Conservation (phyloP, 345 rosid species). For the Bruguiera parviflora region DNA sequence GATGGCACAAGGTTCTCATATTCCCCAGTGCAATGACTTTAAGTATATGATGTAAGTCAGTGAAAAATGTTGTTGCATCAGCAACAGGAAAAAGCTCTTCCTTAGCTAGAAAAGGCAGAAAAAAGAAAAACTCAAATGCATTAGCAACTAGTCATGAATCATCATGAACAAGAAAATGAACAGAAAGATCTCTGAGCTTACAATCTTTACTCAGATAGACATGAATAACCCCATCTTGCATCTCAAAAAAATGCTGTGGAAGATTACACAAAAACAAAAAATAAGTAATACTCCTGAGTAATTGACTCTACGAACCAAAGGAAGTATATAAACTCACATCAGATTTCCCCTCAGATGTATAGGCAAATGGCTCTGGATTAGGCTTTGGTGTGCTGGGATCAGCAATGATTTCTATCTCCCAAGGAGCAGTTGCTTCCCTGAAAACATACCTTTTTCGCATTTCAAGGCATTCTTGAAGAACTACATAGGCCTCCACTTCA, state of each 20-base stretch:
- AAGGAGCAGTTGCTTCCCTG: constrained; percentile 84
- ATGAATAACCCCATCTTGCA: constrained; percentile 94
- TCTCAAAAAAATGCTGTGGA: constrained; percentile 84
- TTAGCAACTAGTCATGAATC: background rate
- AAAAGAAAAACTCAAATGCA: constrained; percentile 2
- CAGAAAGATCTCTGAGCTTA: constrained; percentile 32
- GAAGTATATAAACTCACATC: constrained; percentile 45
- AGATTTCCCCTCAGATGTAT: constrained; percentile 69
- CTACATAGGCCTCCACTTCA: constrained; percentile 71
- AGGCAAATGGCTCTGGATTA: constrained; percentile 80
- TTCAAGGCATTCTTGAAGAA: constrained; percentile 94
- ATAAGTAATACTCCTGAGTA: background rate
- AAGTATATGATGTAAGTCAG: constrained; percentile 82
- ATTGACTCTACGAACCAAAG: background rate
- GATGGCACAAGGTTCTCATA: constrained; percentile 89
- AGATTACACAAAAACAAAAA: constrained; percentile 8
- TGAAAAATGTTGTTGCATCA: constrained; percentile 88
- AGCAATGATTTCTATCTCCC: constrained; percentile 91
- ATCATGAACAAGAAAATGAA: constrained; percentile 15
- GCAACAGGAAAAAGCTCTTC: constrained; percentile 88
- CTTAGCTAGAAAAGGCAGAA: constrained; percentile 40
- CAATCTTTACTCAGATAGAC: constrained; percentile 80
- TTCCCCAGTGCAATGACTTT: constrained; percentile 87
- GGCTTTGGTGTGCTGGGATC: constrained; percentile 99
- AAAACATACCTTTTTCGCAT: constrained; percentile 74